Evolutionary conservation across 2,329 filamentous ascomycete species (phyloP).

Genomic region (Exophiala bonariae): DNA sequence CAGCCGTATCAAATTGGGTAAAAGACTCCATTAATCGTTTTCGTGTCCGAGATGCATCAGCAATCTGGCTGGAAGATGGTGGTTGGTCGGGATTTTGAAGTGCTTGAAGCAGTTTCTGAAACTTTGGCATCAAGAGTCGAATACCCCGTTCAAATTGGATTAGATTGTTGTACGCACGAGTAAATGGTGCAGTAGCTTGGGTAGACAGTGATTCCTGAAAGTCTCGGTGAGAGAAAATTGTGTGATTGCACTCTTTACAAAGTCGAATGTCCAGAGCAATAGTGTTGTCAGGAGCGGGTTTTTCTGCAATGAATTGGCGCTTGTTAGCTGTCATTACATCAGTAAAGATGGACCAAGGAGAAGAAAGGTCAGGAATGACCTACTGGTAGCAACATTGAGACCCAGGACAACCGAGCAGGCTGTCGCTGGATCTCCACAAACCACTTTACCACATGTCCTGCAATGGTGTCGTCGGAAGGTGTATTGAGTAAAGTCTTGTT

Average conservation of each 20-base stretch:
- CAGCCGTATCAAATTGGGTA: conserved; percentile 79
- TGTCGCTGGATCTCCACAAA: conserved; percentile 85
- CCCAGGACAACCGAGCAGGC: conserved; percentile 82
- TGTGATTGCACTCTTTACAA: conserved; percentile 82
- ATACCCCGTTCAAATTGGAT: conserved; percentile 88
- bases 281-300: conserved; percentile 37
- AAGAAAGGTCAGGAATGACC: conserved; percentile 32
- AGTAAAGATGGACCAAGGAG: conserved; percentile 14
- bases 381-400: conserved; percentile 70
- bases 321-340: conserved; percentile 25
- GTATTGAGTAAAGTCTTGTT: conserved; percentile 93
- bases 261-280: conserved; percentile 81
- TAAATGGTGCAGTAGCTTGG: conserved; percentile 58
- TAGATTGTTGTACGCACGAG: conserved; percentile 76
- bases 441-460: conserved; percentile 86
- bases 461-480: conserved; percentile 93
- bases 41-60: conserved; percentile 85
- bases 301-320: conserved; percentile 24
- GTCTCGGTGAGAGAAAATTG: conserved; percentile 71
- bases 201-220: conserved; percentile 69
- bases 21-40: conserved; percentile 88
- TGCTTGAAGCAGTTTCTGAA: conserved; percentile 72
- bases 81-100: conserved; percentile 72
- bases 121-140: conserved; percentile 74
- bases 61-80: conserved; percentile 68